Base-by-base conservation (phyloP, 805 yeast genomes). In the Metschnikowia chrysomelidarum region DNA sequence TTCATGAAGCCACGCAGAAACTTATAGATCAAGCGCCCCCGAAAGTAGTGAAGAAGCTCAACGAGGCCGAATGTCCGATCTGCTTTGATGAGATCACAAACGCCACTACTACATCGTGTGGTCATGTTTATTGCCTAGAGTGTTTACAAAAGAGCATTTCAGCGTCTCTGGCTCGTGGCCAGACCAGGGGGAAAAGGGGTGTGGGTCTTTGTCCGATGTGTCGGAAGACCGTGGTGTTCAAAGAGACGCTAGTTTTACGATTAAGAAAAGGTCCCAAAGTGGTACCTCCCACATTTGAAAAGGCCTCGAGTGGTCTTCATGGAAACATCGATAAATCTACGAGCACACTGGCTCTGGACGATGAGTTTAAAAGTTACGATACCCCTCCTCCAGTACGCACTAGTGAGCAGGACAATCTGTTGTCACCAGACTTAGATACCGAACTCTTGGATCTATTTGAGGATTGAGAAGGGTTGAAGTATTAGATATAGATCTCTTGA, bases 141-240 rank as follows among this genome's bases (percentile, higher is more conserved):
- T 67, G 73, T 42, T 55, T 67, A 12, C 71, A 61, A 46, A 63
- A 59, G 38, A 60, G 69, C 41, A 49, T 67, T 2, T 47, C 70
- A 4, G 54, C 66, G 23, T 64, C 70, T 2, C 51, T 56, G 30
- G 72, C 73, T 15, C 50, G 72, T 9, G 73, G 73, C 7, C 73
- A 67, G 41, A 59, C 59, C 4, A 43, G 60, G 13, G 64, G 67
- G 3, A 50, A 51, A 24, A 49, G 53, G 31, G 73, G 73, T 6
- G 55, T 55, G 3, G 73, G 73, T 0, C 51, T 65, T 11, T 67
- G 73, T 50, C 73, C 73, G 5, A 51, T 67, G 46, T 67, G 73
- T 43, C 49, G 73, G 23, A 59, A 67, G 41, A 38, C 46, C 27
- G 69, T 66, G 20, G 40, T 57, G 10, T 67, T 67, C 44, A 65